Evolutionary conservation across 306 rosid species (phyloP).

Genomic region (Macrotyloma uniflorum): DNA sequence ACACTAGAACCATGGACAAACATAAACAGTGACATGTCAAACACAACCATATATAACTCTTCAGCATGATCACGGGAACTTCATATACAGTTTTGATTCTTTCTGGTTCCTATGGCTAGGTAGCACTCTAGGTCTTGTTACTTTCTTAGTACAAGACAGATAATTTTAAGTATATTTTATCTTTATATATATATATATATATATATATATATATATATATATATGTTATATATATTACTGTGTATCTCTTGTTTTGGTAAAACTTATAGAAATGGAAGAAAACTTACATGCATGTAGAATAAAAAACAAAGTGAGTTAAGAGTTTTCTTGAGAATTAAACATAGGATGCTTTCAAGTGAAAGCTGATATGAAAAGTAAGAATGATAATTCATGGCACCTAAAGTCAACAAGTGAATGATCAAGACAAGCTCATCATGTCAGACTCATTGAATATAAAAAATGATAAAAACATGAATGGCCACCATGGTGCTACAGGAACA

Average conservation of each 20-base stretch:
- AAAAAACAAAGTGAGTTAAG: neutral
- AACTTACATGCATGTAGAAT: neutral
- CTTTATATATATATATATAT: too few species aligned
- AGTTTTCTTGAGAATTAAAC: neutral
- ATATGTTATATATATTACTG: too few species aligned
- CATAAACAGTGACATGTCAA: neutral
- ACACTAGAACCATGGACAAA: neutral
- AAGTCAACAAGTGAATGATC: constrained; percentile 1
- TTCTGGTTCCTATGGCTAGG: neutral
- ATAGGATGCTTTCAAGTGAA: constrained; percentile 7
- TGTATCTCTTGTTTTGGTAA: too few species aligned
- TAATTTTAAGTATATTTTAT: too few species aligned
- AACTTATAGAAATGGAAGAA: neutral
- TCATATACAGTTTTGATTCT: neutral
- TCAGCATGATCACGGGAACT: neutral
- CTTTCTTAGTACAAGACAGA: too few species aligned
- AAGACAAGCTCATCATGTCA: neutral
- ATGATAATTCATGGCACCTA: neutral
- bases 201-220: too few species aligned
- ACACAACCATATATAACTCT: neutral
- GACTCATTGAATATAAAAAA: neutral
- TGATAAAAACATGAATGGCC: neutral
- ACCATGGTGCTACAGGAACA: neutral
- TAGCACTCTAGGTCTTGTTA: neutral
- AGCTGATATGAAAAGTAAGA: neutral